A percentile compares a stretch with the other conserved stretches of the same genome.
These are phyloP conservation scores for Candida qinlingensis DNA, from an alignment of 805 yeast genomes.

Conservation along the genomic window DNA sequence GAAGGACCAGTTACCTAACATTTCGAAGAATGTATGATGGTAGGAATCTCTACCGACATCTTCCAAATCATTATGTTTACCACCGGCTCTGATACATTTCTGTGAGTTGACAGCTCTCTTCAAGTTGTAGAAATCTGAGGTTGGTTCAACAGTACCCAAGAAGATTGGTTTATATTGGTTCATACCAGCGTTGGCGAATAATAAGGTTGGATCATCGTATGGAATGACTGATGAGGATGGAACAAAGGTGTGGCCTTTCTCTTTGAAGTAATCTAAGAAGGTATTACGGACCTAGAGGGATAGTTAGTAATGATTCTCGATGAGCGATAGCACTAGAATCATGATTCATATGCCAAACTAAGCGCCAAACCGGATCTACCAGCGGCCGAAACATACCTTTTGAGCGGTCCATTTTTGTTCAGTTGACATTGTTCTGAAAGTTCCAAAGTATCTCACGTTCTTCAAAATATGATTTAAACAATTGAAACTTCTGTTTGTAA, in stretches of 20 bases:
- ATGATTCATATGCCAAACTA: background rate
- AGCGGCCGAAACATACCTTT: constrained; percentile 17
- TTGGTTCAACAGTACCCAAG: constrained; percentile 94
- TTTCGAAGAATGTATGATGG: constrained; percentile 98
- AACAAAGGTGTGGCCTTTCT: constrained; percentile 69
- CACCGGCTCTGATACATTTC: constrained; percentile 99
- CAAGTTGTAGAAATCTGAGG: constrained; percentile 76
- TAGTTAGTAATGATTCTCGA: background rate
- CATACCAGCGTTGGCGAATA: constrained; percentile 99
- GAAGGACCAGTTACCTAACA: constrained; percentile 99
- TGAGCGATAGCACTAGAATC: background rate
- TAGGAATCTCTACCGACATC: constrained; percentile 98
- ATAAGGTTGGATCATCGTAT: constrained; percentile 93
- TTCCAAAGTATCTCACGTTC: constrained; percentile 8
- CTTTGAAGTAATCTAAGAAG: constrained; percentile 74
- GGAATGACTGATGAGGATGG: constrained; percentile 95
- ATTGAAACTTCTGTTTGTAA: constrained; percentile 12
- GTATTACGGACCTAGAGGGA: constrained; percentile 62
- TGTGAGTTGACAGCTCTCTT: constrained; percentile 94
- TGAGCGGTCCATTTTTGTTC: constrained; percentile 28
- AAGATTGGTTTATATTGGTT: constrained; percentile 98
- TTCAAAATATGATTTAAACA: constrained; percentile 2
- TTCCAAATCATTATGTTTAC: constrained; percentile 96
- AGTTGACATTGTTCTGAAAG: constrained; percentile 21
- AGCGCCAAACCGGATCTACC: background rate